Base-by-base conservation (phyloP, 148 eudicot genomes). In the Fagopyrum tataricum region DNA sequence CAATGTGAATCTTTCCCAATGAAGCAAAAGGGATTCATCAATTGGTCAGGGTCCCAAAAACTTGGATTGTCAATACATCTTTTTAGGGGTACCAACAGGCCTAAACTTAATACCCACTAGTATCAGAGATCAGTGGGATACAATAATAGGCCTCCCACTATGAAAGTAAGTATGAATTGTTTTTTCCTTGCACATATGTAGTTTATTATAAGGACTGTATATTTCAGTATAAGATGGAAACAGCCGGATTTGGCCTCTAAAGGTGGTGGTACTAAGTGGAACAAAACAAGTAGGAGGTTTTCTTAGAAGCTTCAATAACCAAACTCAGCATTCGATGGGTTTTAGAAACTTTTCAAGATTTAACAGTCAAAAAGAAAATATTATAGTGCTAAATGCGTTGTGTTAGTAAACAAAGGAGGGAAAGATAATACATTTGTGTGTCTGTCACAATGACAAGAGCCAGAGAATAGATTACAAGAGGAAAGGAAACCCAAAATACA, bases 121-220 rank as follows among this genome's bases (percentile, higher is more conserved):
- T 0, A 61, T 31, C 67, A 61, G n/a, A 61, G 42, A 21, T 58
- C 64, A 58, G 64, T 6, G 64, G 64, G 64, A 58, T 58, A 58
- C 37, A 58, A 55, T 20, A n/a, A 58, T 58, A 4, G 15, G 64
- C 0, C 4, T 56, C 62, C 62, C 62, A 8, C 62, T 20, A 21
- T 58, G 4, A 58, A 18, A 4, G 26, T n/a, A 55, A 17, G 31
- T 2, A 23, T 23, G 14, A 61, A 31, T 26, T 61, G 66, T 23
- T 59, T 8, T 24, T 11, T 9, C 31, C 1, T 26, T n/a, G n/a
- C n/a, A 61, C 31, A 24, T 24, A 61, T 31, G 26, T 61, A 3
- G 10, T 4, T 61, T 26, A 26, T 12, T 31, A 26, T 2, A 55
- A 55, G 17, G 4, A 2, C 42, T 0, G 17, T 31, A 61, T 61